Evolutionary conservation across 2,329 filamentous ascomycete genomes (phyloP).

Genomic region (Monilinia polystroma): DNA sequence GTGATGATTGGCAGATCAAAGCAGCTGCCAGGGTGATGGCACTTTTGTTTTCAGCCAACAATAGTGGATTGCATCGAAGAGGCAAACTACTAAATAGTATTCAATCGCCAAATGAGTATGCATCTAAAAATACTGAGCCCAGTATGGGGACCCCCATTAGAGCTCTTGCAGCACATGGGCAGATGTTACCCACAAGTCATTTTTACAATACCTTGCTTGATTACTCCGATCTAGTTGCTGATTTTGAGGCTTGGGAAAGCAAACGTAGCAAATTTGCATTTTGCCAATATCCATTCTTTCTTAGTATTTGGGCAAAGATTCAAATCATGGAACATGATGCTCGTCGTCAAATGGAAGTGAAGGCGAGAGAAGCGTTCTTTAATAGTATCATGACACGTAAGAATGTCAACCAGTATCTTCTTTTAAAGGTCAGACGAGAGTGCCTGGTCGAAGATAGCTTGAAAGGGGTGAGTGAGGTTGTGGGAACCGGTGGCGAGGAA

Average conservation of each 20-base stretch:
- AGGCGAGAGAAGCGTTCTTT: conserved; percentile 87
- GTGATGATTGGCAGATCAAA: conserved; percentile 86
- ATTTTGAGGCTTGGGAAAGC: conserved; percentile 86
- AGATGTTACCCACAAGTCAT: conserved; percentile 74
- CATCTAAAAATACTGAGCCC: conserved; percentile 12
- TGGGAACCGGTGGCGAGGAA: conserved; percentile 77
- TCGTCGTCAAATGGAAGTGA: conserved; percentile 82
- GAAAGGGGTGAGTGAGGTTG: conserved; percentile 78
- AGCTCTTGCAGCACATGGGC: conserved; percentile 53
- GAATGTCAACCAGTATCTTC: conserved; percentile 72
- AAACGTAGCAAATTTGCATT: conserved; percentile 76
- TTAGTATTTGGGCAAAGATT: conserved; percentile 91
- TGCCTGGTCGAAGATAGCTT: conserved; percentile 88
- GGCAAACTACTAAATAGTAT: conserved; percentile 39
- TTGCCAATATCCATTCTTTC: conserved; percentile 87
- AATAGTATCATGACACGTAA: conserved; percentile 78
- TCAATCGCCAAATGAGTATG: conserved; percentile 34
- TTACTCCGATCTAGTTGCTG: conserved; percentile 77
- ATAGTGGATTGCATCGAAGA: conserved; percentile 46
- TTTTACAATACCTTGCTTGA: conserved; percentile 89
- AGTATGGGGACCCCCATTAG: conserved; percentile 19
- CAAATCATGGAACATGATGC: conserved; percentile 87
- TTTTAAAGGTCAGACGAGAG: conserved; percentile 75
- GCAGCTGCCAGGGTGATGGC: conserved; percentile 78
- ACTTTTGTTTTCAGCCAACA: conserved; percentile 80